Base-by-base conservation (phyloP, 306 rosid species). In the Sechiopsis laciniata region DNA sequence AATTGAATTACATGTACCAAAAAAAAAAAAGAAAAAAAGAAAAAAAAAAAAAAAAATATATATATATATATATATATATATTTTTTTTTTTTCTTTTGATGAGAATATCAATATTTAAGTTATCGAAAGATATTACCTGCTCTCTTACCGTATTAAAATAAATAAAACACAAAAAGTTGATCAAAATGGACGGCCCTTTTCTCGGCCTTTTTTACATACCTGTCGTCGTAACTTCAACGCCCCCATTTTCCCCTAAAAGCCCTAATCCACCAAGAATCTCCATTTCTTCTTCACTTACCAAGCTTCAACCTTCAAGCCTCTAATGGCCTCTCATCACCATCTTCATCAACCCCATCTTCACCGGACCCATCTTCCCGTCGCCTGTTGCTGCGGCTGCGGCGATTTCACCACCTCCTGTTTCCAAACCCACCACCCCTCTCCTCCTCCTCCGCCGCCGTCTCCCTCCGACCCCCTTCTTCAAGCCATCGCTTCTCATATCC, bases 301-400 rank as follows among this genome's bases (percentile, higher is more conserved):
- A 24, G 58, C 74, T 57, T 69, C 4, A 50, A 68, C 20, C 57
- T 45, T 66, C 4, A 32, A 61, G 21, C 59, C 19, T 69, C 59
- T 24, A 72, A 92, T 92, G 98, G 96, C 90, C 75, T 86, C 67
- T 60, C 82, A 32, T 32, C 37, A 32, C 37, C 37, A 32, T 32
- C 37, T 5, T 32, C 37, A 65, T 69, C 67, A 61, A 29, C 19
- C 67, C 45, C 67, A 60, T 16, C 77, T 4, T 54, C 85, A 6
- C 69, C 82, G 71, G 19, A 76, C 16, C 68, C 78, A 48, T 80
- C 78, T 55, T 35, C 51, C 78, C 54, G 1, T 74, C 70, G 22
- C 78, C 54, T 40, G 73, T 71, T 77, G 78, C 62, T 71, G 76
- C 75, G 37, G 37, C 5, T 12, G 55, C 66, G 78, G 85, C 78